Percentiles rank a stretch among this genome's conserved stretches.
These are phyloP conservation scores for Aspergillaceae sp. DNA, from an alignment of 2,329 filamentous ascomycete species.

Conservation along the genomic window DNA sequence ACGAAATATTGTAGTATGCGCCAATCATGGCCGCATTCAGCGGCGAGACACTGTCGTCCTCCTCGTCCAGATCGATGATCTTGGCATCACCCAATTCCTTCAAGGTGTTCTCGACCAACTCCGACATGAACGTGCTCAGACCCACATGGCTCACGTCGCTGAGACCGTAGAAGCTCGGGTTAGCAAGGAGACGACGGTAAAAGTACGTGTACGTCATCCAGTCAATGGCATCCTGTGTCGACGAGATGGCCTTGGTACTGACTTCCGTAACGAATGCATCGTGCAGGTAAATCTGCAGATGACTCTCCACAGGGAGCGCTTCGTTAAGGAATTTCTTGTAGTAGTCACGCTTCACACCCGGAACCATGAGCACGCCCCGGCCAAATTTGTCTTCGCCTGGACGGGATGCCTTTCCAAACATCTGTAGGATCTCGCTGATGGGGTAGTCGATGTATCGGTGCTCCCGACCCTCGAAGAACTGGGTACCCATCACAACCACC, in stretches of 20 bases:
- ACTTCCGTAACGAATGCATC: conserved; percentile 97
- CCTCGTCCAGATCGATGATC: conserved; percentile 91
- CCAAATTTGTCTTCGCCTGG: conserved; percentile 70
- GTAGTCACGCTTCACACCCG: conserved; percentile 88
- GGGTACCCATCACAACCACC: conserved; percentile 93
- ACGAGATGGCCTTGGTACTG: conserved; percentile 89
- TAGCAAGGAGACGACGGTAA: conserved; percentile 86
- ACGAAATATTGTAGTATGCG: conserved; percentile 98
- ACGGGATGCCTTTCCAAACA: conserved; percentile 89
- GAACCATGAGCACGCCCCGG: conserved; percentile 93
- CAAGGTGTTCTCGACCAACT: conserved; percentile 84
- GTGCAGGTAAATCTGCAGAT: conserved; percentile 81
- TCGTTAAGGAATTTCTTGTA: conserved; percentile 99
- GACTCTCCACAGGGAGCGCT: conserved; percentile 88
- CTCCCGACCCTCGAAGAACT: conserved; percentile 93
- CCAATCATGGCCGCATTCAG: conserved; percentile 97
- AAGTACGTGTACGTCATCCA: conserved; percentile 99
- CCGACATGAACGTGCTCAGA: conserved; percentile 87
- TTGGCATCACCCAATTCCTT: conserved; percentile 87
- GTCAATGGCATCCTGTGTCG: conserved; percentile 92
- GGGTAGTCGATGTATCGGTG: conserved; percentile 97
- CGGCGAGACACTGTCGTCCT: conserved; percentile 79
- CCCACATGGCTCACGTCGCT: conserved; percentile 83
- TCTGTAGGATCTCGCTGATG: conserved; percentile 87
- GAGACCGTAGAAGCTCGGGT: conserved; percentile 92